Percentiles rank a stretch among this genome's conserved stretches.
phyloP scores from a whole-genome alignment of 2,329 filamentous ascomycete genomes.

The Claviceps maximensis region DNA sequence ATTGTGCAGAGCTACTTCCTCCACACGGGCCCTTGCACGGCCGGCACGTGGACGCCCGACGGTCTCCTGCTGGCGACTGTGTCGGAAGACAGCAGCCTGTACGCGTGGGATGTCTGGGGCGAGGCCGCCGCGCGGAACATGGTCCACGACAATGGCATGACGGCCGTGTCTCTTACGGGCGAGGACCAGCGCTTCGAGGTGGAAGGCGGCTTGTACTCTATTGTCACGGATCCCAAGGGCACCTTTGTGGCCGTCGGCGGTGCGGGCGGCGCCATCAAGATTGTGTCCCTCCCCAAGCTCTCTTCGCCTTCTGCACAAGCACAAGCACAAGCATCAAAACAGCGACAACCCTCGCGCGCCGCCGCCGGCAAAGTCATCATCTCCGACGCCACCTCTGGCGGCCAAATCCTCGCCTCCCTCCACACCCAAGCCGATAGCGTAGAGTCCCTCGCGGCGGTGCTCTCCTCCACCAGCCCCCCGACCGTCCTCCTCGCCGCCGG shows the following conservation, averaged over 20 bases:
- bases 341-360: slow-evolving; percentile 3
- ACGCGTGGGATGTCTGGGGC: slow-evolving; percentile 87
- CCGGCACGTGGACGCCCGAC: slow-evolving; percentile 81
- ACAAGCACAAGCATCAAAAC: slow-evolving; percentile 6
- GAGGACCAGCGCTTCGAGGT: slow-evolving; percentile 84
- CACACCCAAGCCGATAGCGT: slow-evolving; percentile 65
- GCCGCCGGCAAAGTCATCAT: slow-evolving; percentile 18
- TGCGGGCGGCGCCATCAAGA: slow-evolving; percentile 71
- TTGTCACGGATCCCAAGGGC: slow-evolving; percentile 70
- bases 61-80: slow-evolving; percentile 79
- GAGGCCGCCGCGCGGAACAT: slow-evolving; percentile 49
- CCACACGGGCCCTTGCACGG: slow-evolving; percentile 75
- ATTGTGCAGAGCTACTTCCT: slow-evolving; percentile 89
- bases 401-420: slow-evolving; percentile 64
- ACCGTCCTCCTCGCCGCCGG: slow-evolving; percentile 48
- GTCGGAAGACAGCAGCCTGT: slow-evolving; percentile 74
- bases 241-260: slow-evolving; percentile 76
- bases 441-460: slow-evolving; percentile 57
- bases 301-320: slow-evolving; percentile 8
- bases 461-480: slow-evolving; percentile 26
- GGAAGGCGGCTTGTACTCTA: slow-evolving; percentile 79
- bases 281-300: slow-evolving; percentile 68
- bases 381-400: slow-evolving; percentile 28
- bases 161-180: slow-evolving; percentile 64
- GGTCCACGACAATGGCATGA: slow-evolving; percentile 39